Evolutionary conservation across 2,329 filamentous ascomycete genomes (phyloP), one percentile per base, ranked within the genome.

Genomic region (Trichophaea hybrida): DNA sequence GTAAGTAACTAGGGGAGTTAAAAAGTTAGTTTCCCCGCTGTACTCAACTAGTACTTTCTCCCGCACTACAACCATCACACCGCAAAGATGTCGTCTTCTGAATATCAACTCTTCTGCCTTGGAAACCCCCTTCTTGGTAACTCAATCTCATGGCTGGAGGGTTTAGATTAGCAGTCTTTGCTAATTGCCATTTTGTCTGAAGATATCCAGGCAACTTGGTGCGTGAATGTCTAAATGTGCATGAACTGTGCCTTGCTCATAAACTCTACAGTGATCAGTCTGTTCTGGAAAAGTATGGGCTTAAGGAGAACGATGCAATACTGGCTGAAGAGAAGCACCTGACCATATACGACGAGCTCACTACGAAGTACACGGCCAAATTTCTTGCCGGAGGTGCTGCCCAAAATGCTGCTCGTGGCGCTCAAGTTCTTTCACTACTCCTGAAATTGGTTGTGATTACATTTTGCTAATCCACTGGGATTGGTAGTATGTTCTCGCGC

Each of bases 261-360:
- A n/a, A 5, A 43, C 34, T 34, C 58, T 70, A 77, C 69, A 94
- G 89, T 69, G 81, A 91, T 74, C 80, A 90, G 69, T 83, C 82
- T 34, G 83, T 97, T 59, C 86, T 98, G 62, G 77, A 90, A 68
- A 94, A 96, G 79, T 98, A 98, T 73, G 83, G 77, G 61, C 80
- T 98, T 70, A 96, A 98, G 79, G 80, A 85, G 73, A 95, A 98
- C 77, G 91, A 98, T 74, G 93, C 93, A 69, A 96, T 98, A 73
- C 87, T 98, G 63, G 91, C 91, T 59, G 88, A 94, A 74, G 82
- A 88, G 72, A 85, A 94, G 78, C 93, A 98, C 76, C 78, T 85
- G 71, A 81, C 80, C 50, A 80, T 98, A 71, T 98, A 89, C 75
- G 90, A 97, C 72, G 93, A 98, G 71, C 81, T 97, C 68, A 81